Evolutionary conservation across 768 basidiomycete species (phyloP).

Genomic region (Suillus spraguei): DNA sequence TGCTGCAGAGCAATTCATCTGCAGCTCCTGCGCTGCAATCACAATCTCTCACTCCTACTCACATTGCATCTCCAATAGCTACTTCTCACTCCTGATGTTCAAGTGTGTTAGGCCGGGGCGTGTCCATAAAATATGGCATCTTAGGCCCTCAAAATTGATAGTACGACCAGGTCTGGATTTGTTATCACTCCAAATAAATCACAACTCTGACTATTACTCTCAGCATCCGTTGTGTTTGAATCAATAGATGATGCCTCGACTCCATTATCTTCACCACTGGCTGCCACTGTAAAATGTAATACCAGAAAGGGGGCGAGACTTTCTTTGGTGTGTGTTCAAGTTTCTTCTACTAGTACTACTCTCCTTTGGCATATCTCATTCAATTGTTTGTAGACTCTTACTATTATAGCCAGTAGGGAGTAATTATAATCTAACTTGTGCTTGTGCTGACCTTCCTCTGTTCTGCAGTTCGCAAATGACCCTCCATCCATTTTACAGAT

Average conservation of each 20-base stretch:
- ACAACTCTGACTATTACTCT: constrained; percentile 15
- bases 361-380: too few species aligned
- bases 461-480: too few species aligned
- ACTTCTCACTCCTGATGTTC: constrained; percentile 77
- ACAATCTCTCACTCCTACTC: constrained; percentile 71
- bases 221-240: constrained; percentile 83
- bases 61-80: constrained; percentile 44
- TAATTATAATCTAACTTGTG: too few species aligned
- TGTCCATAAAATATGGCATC: constrained; percentile 80
- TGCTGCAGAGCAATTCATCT: constrained; percentile 55
- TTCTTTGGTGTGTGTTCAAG: too few species aligned
- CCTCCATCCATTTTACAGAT: too few species aligned
- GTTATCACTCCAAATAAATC: not conserved
- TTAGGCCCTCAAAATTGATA: constrained; percentile 64
- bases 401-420: too few species aligned
- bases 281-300: constrained; percentile 65
- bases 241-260: constrained; percentile 83
- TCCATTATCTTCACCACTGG: constrained; percentile 82
- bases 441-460: too few species aligned
- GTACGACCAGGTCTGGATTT: constrained; percentile 63
- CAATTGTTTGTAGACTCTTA: too few species aligned
- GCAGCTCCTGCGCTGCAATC: constrained; percentile 67
- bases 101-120: constrained; percentile 71
- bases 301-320: too few species aligned
- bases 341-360: too few species aligned